These are phyloP conservation scores for Senecio squalidus DNA, from an alignment of 140 eudicot genomes.

Conservation along the genomic window DNA sequence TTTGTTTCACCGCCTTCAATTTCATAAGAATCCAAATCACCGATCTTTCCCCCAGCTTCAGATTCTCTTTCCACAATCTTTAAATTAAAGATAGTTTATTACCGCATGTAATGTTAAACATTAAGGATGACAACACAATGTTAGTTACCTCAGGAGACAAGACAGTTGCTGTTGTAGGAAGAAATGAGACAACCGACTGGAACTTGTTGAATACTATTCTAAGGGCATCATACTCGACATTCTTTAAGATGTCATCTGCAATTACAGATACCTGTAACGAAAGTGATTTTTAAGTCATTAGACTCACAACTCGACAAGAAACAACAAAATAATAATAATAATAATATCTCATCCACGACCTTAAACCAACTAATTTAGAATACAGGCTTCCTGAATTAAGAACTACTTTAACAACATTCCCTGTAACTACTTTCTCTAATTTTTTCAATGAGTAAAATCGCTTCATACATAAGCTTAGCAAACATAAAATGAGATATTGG, in stretches of 20 bases:
- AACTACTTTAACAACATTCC: background rate
- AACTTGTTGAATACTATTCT: constrained; percentile 91
- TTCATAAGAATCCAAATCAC: constrained; percentile 70
- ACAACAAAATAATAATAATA: too few relatives aligned
- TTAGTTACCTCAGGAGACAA: constrained; percentile 83
- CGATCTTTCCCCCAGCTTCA: constrained; percentile 88
- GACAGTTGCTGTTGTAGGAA: constrained; percentile 81
- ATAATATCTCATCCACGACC: background rate
- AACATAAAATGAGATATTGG: background rate
- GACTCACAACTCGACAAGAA: background rate
- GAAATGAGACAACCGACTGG: constrained; percentile 79
- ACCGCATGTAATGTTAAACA: background rate
- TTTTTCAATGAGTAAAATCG: background rate
- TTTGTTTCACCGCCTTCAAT: constrained; percentile 91
- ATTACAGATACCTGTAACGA: constrained; percentile 70
- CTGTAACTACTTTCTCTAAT: background rate
- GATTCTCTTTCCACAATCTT: constrained; percentile 93
- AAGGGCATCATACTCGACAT: constrained; percentile 91
- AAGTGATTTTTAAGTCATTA: background rate
- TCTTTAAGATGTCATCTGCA: constrained; percentile 95
- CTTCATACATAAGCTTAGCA: background rate
- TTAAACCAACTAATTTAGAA: background rate
- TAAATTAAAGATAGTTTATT: constrained; percentile 2
- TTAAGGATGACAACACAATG: background rate
- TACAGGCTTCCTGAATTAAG: background rate